A percentile compares a stretch with the other conserved stretches of the same genome.
phyloP scores from a whole-genome alignment of 495 filamentous ascomycete genomes.

The Penicillium daleae region DNA sequence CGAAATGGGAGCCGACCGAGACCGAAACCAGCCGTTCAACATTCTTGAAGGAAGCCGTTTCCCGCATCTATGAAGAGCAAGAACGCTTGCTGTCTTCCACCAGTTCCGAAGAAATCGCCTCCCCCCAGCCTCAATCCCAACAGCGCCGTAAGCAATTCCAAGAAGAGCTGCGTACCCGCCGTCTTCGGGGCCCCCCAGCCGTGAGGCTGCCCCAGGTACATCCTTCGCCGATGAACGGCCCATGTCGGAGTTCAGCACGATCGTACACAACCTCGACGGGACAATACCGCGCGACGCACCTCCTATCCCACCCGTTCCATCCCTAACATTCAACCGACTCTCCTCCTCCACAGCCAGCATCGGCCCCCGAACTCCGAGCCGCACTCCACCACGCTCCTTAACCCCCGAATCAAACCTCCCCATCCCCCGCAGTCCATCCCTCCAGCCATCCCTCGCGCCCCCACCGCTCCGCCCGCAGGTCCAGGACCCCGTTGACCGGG shows the following conservation, averaged over 20 bases:
- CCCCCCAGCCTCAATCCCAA: conserved; percentile 29
- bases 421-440: conserved; percentile 9
- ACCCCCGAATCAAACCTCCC: conserved; percentile 9
- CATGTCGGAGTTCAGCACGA: conserved; percentile 47
- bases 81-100: conserved; percentile 31
- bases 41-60: conserved; percentile 67
- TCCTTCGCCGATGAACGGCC: conserved; percentile 49
- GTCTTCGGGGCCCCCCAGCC: conserved; percentile 29
- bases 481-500: conserved; percentile 56
- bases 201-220: conserved; percentile 27
- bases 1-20: conserved; percentile 57
- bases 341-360: conserved; percentile 15
- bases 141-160: conserved; percentile 36
- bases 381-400: not conserved
- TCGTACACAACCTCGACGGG: conserved; percentile 40
- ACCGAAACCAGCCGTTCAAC: conserved; percentile 52
- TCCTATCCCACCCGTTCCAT: conserved; percentile 25
- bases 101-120: conserved; percentile 17
- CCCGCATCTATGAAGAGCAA: conserved; percentile 59
- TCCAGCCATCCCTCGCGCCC: conserved; percentile 18
- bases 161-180: conserved; percentile 43
- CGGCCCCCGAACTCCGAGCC: conserved; percentile 20
- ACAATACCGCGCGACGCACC: conserved; percentile 6
- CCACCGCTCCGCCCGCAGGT: conserved; percentile 43
- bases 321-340: conserved; percentile 18